These are phyloP conservation scores for Ophiosphaerella herpotricha DNA, from an alignment of 2,329 filamentous ascomycete genomes.

Conservation along the genomic window DNA sequence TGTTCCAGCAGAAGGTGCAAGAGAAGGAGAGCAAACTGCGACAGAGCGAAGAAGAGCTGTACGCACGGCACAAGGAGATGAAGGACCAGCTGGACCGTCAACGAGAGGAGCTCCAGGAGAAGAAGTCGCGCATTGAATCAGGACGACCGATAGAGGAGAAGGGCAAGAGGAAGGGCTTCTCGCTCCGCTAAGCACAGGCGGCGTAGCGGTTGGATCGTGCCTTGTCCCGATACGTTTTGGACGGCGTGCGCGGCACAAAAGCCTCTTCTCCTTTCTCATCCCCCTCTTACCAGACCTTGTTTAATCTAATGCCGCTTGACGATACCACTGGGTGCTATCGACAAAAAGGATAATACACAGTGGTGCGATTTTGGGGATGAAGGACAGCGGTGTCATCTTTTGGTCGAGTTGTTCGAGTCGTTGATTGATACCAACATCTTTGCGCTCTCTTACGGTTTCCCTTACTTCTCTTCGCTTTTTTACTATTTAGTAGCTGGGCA, in stretches of 20 bases:
- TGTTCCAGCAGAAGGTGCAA: slow-evolving; percentile 99
- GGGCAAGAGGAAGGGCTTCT: slow-evolving; percentile 99
- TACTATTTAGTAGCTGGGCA: slow-evolving; percentile 46
- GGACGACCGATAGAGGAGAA: slow-evolving; percentile 96
- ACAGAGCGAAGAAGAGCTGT: slow-evolving; percentile 98
- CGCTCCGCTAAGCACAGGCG: slow-evolving; percentile 72
- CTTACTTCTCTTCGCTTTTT: slow-evolving; percentile 40
- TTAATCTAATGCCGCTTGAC: slow-evolving; percentile 47
- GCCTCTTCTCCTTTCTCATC: slow-evolving; percentile 40
- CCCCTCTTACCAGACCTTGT: slow-evolving; percentile 47
- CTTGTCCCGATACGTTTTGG: slow-evolving; percentile 15
- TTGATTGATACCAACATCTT: slow-evolving; percentile 52
- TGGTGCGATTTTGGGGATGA: slow-evolving; percentile 35
- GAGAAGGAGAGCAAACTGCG: slow-evolving; percentile 99
- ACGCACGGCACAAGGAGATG: slow-evolving; percentile 98
- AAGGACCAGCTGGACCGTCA: slow-evolving; percentile 98
- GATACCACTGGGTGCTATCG: slow-evolving; percentile 49
- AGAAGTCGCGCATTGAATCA: slow-evolving; percentile 94
- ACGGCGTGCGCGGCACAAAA: slow-evolving; percentile 36
- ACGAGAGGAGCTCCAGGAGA: slow-evolving; percentile 93
- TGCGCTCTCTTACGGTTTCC: slow-evolving; percentile 45
- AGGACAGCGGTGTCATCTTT: slow-evolving; percentile 39
- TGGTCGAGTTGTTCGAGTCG: slow-evolving; percentile 47
- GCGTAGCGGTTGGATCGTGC: slow-evolving; percentile 13
- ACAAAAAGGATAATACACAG: slow-evolving; percentile 42